These are phyloP conservation scores for Lobosporangium transversale DNA, from an alignment of 192 early-diverging fungal species.

Conservation along the genomic window DNA sequence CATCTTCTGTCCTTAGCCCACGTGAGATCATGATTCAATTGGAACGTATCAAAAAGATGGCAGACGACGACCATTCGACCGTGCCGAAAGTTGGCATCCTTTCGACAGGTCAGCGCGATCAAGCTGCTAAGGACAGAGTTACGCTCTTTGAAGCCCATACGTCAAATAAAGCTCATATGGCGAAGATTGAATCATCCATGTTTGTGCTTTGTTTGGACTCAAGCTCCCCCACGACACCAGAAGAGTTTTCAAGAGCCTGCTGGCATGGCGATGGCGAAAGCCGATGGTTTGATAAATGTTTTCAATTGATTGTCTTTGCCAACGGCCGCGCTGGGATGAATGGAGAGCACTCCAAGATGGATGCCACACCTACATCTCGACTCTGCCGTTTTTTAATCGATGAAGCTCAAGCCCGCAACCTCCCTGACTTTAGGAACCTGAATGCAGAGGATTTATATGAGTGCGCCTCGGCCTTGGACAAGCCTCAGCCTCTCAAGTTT, in stretches of 20 bases:
- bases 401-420: constrained; percentile 49
- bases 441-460: constrained; percentile 49
- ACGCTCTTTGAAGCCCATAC: constrained; percentile 67
- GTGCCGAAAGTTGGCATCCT: constrained; percentile 68
- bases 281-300: constrained; percentile 89
- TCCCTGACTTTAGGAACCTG: constrained; percentile 40
- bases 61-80: constrained; percentile 58
- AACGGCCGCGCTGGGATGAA: constrained; percentile 74
- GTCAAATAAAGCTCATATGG: constrained; percentile 69
- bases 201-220: constrained; percentile 86
- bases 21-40: constrained; percentile 66
- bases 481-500: constrained; percentile 67
- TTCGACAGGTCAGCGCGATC: constrained; percentile 63
- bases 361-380: constrained; percentile 82
- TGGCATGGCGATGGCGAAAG: constrained; percentile 88
- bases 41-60: constrained; percentile 70
- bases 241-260: constrained; percentile 78
- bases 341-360: constrained; percentile 74
- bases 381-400: constrained; percentile 75
- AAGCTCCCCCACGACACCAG: constrained; percentile 69
- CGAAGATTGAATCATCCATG: constrained; percentile 75
- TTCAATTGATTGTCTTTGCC: constrained; percentile 73
- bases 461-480: constrained; percentile 38
- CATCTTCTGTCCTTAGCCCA: constrained; percentile 43
- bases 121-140: constrained; percentile 64